phyloP scores from a whole-genome alignment of 495 filamentous ascomycete genomes.

The Evansstolkia leycettana region DNA sequence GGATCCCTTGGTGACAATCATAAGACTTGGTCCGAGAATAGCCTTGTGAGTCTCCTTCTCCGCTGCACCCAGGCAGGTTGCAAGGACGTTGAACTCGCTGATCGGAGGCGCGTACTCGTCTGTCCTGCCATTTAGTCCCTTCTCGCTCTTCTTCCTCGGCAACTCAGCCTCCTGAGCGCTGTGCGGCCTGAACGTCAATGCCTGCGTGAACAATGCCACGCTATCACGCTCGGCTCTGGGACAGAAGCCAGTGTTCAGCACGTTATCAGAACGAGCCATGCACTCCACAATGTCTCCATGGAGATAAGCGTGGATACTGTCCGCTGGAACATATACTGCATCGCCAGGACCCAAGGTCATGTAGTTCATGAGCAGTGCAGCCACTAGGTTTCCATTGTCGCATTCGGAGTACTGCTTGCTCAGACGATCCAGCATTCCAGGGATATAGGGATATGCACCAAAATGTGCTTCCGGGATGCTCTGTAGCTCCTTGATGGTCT shows the following conservation, averaged over 20 bases:
- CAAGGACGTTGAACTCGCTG: constrained; percentile 60
- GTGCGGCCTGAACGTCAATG: constrained; percentile 52
- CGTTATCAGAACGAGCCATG: constrained; percentile 75
- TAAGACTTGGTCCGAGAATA: constrained; percentile 50
- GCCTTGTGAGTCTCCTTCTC: constrained; percentile 46
- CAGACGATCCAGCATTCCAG: constrained; percentile 50
- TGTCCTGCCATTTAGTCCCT: constrained; percentile 45
- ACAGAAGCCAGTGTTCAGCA: constrained; percentile 66
- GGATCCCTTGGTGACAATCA: constrained; percentile 50
- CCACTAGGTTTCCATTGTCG: constrained; percentile 50
- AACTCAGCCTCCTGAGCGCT: constrained; percentile 40
- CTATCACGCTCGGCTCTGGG: constrained; percentile 49
- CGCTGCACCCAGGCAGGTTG: constrained; percentile 39
- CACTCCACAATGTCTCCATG: constrained; percentile 74
- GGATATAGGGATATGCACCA: constrained; percentile 44
- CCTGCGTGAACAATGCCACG: constrained; percentile 47
- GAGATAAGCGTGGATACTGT: constrained; percentile 70
- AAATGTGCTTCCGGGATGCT: constrained; percentile 35
- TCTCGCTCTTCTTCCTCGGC: constrained; percentile 29
- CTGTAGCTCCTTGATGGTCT: constrained; percentile 37
- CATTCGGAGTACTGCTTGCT: constrained; percentile 46
- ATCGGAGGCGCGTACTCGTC: constrained; percentile 54
- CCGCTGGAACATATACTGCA: constrained; percentile 61
- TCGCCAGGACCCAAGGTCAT: constrained; percentile 52
- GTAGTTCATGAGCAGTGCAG: constrained; percentile 61